Evolutionary conservation across 176 grass and related monocot genomes (phyloP).

Genomic region (Dactylis glomerata): DNA sequence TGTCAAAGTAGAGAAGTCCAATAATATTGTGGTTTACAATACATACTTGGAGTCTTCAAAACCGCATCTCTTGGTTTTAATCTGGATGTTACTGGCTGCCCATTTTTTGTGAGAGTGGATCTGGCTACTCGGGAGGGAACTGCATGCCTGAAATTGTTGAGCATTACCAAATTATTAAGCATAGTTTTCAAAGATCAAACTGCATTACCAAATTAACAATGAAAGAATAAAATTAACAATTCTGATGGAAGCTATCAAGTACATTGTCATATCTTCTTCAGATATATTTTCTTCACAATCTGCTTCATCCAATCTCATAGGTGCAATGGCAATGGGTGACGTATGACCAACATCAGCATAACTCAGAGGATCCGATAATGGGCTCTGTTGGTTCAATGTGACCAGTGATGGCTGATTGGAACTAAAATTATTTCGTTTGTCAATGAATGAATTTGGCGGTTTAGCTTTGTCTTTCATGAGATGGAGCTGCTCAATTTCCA

Average conservation of each 20-base stretch:
- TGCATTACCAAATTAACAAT: neutral
- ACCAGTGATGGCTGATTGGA: constrained; percentile 25
- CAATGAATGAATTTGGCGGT: constrained; percentile 12
- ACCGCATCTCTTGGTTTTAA: constrained; percentile 61
- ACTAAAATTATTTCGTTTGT: constrained; percentile 35
- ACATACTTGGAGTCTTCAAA: constrained; percentile 56
- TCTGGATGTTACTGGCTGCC: constrained; percentile 35
- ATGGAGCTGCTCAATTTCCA: constrained; percentile 86
- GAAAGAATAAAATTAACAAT: constrained; percentile 20
- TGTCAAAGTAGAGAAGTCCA: constrained; percentile 41
- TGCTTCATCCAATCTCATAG: constrained; percentile 45
- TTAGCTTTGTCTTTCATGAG: constrained; percentile 55
- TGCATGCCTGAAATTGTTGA: constrained; percentile 48
- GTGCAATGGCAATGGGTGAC: constrained; percentile 1
- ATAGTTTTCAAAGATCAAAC: neutral
- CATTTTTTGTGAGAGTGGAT: constrained; percentile 56
- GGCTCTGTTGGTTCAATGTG: constrained; percentile 28
- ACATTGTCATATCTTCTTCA: constrained; percentile 52
- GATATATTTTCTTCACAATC: constrained; percentile 67
- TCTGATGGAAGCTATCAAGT: constrained; percentile 12
- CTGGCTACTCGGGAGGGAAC: constrained; percentile 41
- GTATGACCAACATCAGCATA: constrained; percentile 33
- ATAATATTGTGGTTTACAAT: constrained; percentile 8
- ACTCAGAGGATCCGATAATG: constrained; percentile 45
- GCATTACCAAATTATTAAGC: constrained; percentile 7